phyloP scores from a whole-genome alignment of 1,139 yeast genomes.

The Debaryomyces udenii region DNA sequence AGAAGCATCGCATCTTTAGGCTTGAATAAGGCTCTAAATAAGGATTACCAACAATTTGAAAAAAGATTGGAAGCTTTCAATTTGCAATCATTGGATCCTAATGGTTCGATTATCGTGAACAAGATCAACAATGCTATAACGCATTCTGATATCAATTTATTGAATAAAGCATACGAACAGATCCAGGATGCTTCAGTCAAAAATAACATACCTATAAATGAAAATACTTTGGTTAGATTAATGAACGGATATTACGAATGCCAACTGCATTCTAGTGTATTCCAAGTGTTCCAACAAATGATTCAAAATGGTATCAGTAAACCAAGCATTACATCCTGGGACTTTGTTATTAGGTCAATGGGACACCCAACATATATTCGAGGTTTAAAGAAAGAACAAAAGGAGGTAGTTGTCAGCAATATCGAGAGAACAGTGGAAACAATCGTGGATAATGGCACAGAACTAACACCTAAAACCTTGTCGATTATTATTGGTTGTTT shows the following conservation, averaged over 20 bases:
- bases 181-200: conserved; percentile 28
- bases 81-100: conserved; percentile 36
- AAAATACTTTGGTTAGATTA: conserved; percentile 34
- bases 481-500: conserved; percentile 38
- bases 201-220: conserved; percentile 29
- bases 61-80: conserved; percentile 16
- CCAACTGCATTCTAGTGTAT: conserved; percentile 34
- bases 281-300: conserved; percentile 38
- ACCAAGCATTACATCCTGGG: conserved; percentile 41
- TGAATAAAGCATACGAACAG: conserved; percentile 29
- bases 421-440: conserved; percentile 37
- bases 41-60: conserved; percentile 20
- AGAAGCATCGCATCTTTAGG: conserved; percentile 16
- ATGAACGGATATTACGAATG: conserved; percentile 40
- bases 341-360: conserved; percentile 38
- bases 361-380: conserved; percentile 34
- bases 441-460: conserved; percentile 26
- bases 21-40: conserved; percentile 9
- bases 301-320: conserved; percentile 27
- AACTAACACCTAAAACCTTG: conserved; percentile 32
- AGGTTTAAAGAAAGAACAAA: conserved; percentile 20
- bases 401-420: conserved; percentile 19
- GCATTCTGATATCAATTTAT: conserved; percentile 21
- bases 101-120: conserved; percentile 28
- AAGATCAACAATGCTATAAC: conserved; percentile 27